These are phyloP conservation scores for Chlorella variabilis DNA, from an alignment of 163 green algal species.

Conservation along the genomic window DNA sequence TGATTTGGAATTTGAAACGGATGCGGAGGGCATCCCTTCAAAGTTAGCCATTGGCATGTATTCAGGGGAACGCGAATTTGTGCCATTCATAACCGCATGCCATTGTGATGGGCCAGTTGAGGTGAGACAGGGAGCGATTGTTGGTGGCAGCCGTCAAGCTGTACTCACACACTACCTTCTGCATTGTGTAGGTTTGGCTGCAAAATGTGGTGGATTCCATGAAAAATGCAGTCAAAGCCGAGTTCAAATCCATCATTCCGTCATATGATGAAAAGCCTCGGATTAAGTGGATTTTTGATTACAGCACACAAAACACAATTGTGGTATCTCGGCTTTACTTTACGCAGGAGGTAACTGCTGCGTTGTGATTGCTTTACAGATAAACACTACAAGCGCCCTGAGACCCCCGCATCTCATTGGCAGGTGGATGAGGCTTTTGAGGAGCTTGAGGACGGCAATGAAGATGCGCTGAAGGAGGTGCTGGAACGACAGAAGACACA, in stretches of 20 bases:
- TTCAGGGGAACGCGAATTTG: constrained; percentile 70
- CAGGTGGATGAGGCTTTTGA: constrained; percentile 92
- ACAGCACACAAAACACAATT: constrained; percentile 88
- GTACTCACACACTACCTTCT: no score
- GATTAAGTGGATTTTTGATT: constrained; percentile 88
- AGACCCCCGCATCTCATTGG: no score
- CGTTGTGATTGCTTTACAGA: no score
- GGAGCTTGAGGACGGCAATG: constrained; percentile 93
- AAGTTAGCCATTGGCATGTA: constrained; percentile 78
- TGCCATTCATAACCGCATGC: constrained; percentile 75
- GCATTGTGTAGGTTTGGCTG: constrained; percentile 53
- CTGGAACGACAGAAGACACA: constrained; percentile 79
- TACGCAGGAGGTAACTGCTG: constrained; percentile 64
- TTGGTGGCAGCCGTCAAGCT: no score
- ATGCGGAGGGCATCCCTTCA: constrained; percentile 68
- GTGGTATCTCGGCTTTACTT: constrained; percentile 91
- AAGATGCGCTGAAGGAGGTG: constrained; percentile 87
- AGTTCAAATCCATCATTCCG: constrained; percentile 82
- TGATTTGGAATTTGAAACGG: constrained; percentile 87
- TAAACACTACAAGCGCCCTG: no score
- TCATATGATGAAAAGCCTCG: constrained; percentile 90
- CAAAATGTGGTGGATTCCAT: constrained; percentile 89
- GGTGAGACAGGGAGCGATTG: constrained; percentile 30
- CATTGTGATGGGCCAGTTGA: constrained; percentile 89
- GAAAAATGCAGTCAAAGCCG: constrained; percentile 72